Percentiles rank a stretch among this genome's conserved stretches.
Conservation (phyloP, 345 rosid genomes). For the Arabidopsis suecica region DNA sequence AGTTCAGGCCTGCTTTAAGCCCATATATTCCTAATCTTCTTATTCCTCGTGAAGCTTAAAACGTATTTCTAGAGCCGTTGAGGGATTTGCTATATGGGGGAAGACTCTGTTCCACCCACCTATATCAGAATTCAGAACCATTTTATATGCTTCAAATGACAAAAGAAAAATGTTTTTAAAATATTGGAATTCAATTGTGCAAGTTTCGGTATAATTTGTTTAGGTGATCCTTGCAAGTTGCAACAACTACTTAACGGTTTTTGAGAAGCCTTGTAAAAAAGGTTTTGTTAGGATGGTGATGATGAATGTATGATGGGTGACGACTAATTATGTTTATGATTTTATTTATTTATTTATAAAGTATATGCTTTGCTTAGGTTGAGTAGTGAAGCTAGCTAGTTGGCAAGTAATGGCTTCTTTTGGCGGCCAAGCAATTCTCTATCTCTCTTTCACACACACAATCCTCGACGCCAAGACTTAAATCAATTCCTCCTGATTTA, state of each 20-base stretch:
- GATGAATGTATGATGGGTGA: neutral
- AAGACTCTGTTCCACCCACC: too few species aligned
- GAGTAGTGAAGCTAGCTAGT: constrained; percentile 51
- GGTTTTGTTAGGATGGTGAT: constrained; percentile 8
- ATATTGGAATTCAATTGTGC: neutral
- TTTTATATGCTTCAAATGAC: too few species aligned
- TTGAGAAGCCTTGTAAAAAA: constrained; percentile 13
- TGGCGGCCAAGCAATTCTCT: constrained; percentile 49
- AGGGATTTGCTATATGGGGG: too few species aligned
- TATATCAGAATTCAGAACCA: too few species aligned
- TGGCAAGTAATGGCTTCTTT: constrained; percentile 47
- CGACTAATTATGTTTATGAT: constrained; percentile 23
- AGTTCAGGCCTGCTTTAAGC: too few species aligned
- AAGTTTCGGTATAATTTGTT: neutral
- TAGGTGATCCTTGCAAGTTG: constrained; percentile 28
- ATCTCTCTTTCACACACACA: constrained; percentile 22
- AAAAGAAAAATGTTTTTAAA: too few species aligned
- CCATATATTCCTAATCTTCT: too few species aligned
- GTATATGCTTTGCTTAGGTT: constrained; percentile 48
- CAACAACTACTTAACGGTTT: constrained; percentile 37
- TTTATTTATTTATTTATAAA: constrained; percentile 1
- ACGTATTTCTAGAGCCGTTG: too few species aligned
- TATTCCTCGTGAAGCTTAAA: too few species aligned
- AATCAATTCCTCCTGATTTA: neutral
- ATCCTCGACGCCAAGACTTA: constrained; percentile 41